phyloP scores from a whole-genome alignment of 148 eudicot genomes.

The Fallopia convolvulus region DNA sequence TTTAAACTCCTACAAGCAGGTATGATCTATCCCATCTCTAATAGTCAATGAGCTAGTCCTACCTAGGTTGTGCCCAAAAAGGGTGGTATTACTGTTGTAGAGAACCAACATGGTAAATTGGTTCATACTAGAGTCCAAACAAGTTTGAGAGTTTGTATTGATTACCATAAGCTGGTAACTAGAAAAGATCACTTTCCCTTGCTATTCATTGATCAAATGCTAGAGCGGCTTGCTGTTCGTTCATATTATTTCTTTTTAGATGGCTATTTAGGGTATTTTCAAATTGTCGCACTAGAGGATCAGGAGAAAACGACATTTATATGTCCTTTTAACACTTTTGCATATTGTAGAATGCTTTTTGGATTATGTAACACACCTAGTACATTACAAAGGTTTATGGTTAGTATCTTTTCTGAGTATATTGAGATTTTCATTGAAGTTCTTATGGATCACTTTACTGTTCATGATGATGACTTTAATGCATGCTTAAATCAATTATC shows the following conservation, averaged over 20 bases:
- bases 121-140: background rate
- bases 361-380: background rate
- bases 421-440: background rate
- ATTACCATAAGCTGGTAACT: background rate
- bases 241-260: background rate
- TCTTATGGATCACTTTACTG: constrained; percentile 8
- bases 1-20: background rate
- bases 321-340: no score
- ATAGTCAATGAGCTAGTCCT: background rate
- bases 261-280: constrained; percentile 1
- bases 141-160: constrained; percentile 5
- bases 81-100: background rate
- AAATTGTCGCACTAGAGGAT: background rate
- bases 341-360: no score
- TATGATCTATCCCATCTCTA: constrained; percentile 10
- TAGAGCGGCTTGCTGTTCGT: background rate
- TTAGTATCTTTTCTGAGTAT: constrained; percentile 9
- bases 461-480: constrained; percentile 12
- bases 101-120: background rate
- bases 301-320: no score
- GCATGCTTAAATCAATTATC: background rate
- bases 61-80: constrained; percentile 4
- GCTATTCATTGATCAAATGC: background rate
- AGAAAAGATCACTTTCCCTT: constrained; percentile 14
- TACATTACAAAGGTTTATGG: constrained; percentile 15